Base-by-base conservation (phyloP, 139 green algal genomes). In the Micromonas pusilla region DNA sequence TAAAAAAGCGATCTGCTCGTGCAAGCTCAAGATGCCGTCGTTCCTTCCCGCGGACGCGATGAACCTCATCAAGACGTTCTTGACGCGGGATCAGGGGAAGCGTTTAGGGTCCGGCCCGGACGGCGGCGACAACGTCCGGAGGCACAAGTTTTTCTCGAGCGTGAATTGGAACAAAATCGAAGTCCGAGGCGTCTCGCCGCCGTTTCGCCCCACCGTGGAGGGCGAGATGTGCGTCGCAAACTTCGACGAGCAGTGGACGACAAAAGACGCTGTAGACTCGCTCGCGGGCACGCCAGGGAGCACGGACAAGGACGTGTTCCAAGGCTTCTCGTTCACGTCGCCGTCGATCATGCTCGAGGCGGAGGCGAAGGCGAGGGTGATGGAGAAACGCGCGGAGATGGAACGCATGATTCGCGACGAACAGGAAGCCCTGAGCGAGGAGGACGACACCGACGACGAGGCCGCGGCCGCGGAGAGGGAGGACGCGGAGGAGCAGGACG, bases 121-220 rank as follows among this genome's bases (percentile, higher is more conserved):
- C 19, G 94, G 92, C 66, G 79, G 74, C 3, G 86, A 85, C 0
- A 87, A 82, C 2, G 79, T 96, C n/a, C 87, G 87, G 81, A 72
- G 26, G 64, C 93, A 98, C 85, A 67, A 90, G 37, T 98, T 97
- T 85, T 98, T 98, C 88, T 88, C 77, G 31, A 25, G 45, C 21
- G 87, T 98, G 54, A 88, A 94, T 73, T 98, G 94, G 94, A 66
- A 83, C 37, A 87, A 86, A 82, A 86, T 98, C 65, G 90, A 92
- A 73, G 70, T 33, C 25, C 77, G 90, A 0, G 38, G 93, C 78
- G 66, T 98, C 0, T 70, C 81, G 36, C 90, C 88, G n/a, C 91
- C 89, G 34, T 98, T 98, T 87, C 88, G 86, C 71, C 94, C 94
- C 1, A 53, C 34, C 4, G 83, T 81, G 2, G 57, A 80, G 20